A percentile compares a stretch with the other conserved stretches of the same genome.
These are phyloP conservation scores for Fremontodendron californicum DNA, from an alignment of 345 rosid species.

Conservation along the genomic window DNA sequence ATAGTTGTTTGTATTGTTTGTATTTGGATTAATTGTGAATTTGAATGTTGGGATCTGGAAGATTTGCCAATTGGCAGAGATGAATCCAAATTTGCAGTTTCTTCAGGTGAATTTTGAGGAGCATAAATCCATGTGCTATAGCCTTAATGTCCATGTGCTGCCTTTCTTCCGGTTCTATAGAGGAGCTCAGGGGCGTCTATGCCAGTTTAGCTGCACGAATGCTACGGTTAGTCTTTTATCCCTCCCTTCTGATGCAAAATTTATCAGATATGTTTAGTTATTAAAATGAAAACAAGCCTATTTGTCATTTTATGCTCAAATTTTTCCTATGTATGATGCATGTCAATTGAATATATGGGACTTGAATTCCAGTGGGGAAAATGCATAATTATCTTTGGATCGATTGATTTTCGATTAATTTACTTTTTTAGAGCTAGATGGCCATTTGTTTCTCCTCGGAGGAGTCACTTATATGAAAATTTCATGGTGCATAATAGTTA, in stretches of 20 bases:
- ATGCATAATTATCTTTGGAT: not conserved
- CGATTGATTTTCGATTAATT: not conserved
- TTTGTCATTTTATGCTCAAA: no score
- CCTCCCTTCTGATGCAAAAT: not conserved
- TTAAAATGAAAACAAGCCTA: not conserved
- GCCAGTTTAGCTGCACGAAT: conserved; percentile 96
- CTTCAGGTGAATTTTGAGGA: conserved; percentile 89
- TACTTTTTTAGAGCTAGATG: not conserved
- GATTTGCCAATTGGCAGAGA: conserved; percentile 85
- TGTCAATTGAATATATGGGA: not conserved
- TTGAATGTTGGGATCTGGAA: conserved; percentile 21
- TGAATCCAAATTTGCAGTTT: conserved; percentile 70
- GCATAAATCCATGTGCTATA: conserved; percentile 91
- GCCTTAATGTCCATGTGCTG: conserved; percentile 85
- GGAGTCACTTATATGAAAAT: not conserved
- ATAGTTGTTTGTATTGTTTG: not conserved
- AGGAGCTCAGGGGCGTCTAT: conserved; percentile 80
- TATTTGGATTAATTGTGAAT: not conserved
- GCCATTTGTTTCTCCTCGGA: no score
- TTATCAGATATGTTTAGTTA: not conserved
- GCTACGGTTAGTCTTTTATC: conserved; percentile 68
- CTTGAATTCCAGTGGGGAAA: not conserved
- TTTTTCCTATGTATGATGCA: no score
- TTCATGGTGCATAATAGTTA: not conserved
- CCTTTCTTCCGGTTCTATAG: conserved; percentile 87